Conservation (phyloP, 345 rosid genomes). For the Clausena lansium region DNA sequence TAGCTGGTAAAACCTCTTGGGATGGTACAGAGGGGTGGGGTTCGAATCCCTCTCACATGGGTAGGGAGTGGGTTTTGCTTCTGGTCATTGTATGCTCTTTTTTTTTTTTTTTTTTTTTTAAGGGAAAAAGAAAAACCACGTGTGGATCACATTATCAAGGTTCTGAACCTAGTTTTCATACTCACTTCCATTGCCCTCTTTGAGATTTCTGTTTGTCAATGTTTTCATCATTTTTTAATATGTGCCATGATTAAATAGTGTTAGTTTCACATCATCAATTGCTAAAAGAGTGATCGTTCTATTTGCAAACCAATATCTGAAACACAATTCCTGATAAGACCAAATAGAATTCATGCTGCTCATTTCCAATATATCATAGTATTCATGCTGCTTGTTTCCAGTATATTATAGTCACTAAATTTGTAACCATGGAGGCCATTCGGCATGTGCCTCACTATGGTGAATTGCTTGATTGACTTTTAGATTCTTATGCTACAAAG, state of each 20-base stretch:
- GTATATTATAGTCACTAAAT: background rate
- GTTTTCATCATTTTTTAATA: background rate
- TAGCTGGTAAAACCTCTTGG: too few species aligned
- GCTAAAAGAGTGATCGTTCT: background rate
- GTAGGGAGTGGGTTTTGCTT: too few species aligned
- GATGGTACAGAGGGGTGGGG: too few species aligned
- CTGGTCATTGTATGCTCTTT: too few species aligned
- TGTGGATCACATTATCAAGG: background rate
- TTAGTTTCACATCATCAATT: background rate
- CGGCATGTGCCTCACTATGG: background rate
- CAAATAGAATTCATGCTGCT: background rate
- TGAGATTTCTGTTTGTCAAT: background rate
- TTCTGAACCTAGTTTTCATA: background rate
- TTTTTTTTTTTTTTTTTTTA: too few species aligned
- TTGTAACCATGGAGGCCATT: background rate
- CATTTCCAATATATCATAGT: too few species aligned
- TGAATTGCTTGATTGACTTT: background rate
- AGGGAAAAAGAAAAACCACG: background rate
- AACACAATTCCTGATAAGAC: background rate
- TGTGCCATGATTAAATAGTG: too few species aligned
- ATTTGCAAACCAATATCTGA: background rate
- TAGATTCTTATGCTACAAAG: background rate
- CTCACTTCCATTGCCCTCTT: background rate
- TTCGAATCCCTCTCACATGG: too few species aligned
- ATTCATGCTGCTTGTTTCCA: background rate